Evolutionary conservation across 2,329 filamentous ascomycete genomes (phyloP).

Genomic region (Penicillium digitatum): DNA sequence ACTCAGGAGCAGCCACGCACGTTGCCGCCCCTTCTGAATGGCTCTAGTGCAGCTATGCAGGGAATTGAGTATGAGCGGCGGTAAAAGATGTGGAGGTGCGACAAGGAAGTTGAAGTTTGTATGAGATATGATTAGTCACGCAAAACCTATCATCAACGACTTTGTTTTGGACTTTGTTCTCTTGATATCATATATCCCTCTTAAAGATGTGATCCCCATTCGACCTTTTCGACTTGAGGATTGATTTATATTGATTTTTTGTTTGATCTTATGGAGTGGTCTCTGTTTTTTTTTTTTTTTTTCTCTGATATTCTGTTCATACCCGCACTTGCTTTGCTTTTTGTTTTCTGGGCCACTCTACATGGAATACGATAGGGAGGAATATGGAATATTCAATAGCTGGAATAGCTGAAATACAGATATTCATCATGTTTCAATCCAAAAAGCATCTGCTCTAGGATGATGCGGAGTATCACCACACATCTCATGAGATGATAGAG

Average conservation of each 20-base stretch:
- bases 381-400: conserved; percentile 11
- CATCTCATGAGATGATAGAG: not conserved
- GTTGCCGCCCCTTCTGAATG: conserved; percentile 47
- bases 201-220: conserved; percentile 18
- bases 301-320: conserved; percentile 20
- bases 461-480: not conserved
- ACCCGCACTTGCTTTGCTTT: conserved; percentile 18
- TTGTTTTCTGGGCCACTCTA: conserved; percentile 2
- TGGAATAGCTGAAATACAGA: not conserved
- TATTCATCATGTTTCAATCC: not conserved
- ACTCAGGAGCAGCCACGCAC: conserved; percentile 45
- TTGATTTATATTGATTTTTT: conserved; percentile 4
- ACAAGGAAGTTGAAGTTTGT: conserved; percentile 4
- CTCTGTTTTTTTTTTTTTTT: conserved; percentile 7
- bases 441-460: not conserved
- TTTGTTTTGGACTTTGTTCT: conserved; percentile 10
- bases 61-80: conserved; percentile 49
- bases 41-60: conserved; percentile 46
- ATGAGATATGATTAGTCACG: conserved; percentile 28
- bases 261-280: conserved; percentile 17
- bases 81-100: conserved; percentile 18
- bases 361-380: conserved; percentile 12
- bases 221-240: not conserved
- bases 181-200: conserved; percentile 19
- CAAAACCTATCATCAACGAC: conserved; percentile 15